Base-by-base conservation (phyloP, 192 early-diverging fungal genomes). In the Podila clonocystis region DNA sequence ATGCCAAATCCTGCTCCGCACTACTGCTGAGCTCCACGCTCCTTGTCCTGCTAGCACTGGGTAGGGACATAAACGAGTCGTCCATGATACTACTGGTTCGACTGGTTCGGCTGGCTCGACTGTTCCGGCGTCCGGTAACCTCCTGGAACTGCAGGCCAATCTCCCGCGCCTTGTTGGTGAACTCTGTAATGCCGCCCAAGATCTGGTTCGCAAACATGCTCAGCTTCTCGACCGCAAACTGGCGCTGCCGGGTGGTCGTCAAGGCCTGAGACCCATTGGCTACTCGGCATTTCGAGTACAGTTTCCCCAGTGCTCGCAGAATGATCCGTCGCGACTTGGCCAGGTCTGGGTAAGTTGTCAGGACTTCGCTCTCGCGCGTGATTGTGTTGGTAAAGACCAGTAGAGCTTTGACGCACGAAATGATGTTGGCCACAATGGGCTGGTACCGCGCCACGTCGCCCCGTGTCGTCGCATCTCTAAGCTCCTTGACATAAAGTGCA, bases 311-410 rank as follows among this genome's bases (percentile, higher is more conserved):
- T 17, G 70, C 77, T 2, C 77, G 34, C n/a, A 80, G 67, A 33
- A 80, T 73, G 12, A 63, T n/a, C 17, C 61, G 65, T 26, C 77
- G 62, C 34, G 70, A 73, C 34, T 45, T 31, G 3, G 65, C 65
- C 22, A 80, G 57, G 33, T 72, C 77, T 29, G 77, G 77, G 57
- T 80, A 80, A 9, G 36, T 38, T 45, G 30, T n/a, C 31, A 80
- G 48, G 33, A 80, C 65, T 5, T 72, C 61, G 29, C 70, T 73
- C 12, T 80, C 77, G 13, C 77, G 77, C 20, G 70, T 63, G 67
- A 80, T 73, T 0, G 77, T 80, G n/a, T 80, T 72, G 38, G 77
- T 80, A 48, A 71, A 72, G 33, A 72, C 58, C 15, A 80, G 36
- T 1, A 80, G 58, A 0, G 66, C 65, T n/a, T 68, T 72, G 22